Evolutionary conservation across 2,329 filamentous ascomycete species (phyloP).

Genomic region (Aureobasidium pullulans): DNA sequence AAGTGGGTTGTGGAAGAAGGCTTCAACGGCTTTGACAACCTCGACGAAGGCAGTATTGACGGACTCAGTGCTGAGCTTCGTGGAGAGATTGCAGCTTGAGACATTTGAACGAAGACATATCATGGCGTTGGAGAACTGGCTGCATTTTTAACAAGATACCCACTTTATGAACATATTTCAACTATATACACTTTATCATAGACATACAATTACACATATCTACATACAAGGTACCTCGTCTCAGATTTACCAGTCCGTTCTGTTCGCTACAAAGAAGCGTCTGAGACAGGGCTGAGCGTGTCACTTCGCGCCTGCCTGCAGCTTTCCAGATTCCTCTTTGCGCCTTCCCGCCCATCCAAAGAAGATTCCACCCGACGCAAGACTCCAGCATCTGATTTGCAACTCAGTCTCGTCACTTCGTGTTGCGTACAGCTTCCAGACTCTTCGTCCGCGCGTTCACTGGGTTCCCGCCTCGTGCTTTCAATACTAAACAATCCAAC

Average conservation of each 20-base stretch:
- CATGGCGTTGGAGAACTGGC: not conserved
- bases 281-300: not conserved
- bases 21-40: constrained; percentile 62
- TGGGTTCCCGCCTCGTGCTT: too few relatives aligned
- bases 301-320: not conserved
- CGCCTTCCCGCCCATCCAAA: not conserved
- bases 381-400: too few relatives aligned
- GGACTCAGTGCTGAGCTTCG: constrained; percentile 21
- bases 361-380: too few relatives aligned
- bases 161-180: not conserved
- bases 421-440: too few relatives aligned
- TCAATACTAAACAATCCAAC: too few relatives aligned
- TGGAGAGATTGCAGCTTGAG: constrained; percentile 1
- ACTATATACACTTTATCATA: constrained; percentile 2
- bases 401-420: too few relatives aligned
- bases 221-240: not conserved
- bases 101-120: not conserved
- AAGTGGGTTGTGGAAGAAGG: constrained; percentile 85
- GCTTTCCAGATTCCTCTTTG: not conserved
- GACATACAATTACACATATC: not conserved
- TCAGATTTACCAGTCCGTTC: not conserved
- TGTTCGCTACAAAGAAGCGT: too few relatives aligned
- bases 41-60: constrained; percentile 25
- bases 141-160: constrained; percentile 5
- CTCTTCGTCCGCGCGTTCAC: too few relatives aligned